Evolutionary conservation across 352 stramenopile genomes (phyloP).

Genomic region (Phytophthora palmivora): DNA sequence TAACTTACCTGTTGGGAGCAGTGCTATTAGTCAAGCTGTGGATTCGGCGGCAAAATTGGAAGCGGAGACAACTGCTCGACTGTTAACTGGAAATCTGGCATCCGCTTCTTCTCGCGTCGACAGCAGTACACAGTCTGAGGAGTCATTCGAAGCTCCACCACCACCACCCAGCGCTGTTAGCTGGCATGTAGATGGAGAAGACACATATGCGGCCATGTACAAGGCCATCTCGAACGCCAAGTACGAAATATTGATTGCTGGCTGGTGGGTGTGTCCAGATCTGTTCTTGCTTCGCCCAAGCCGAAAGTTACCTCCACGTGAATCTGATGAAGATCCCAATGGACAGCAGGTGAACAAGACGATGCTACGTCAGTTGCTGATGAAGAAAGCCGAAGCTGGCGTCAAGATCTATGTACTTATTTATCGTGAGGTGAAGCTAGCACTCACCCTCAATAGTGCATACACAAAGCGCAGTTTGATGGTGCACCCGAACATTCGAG

Average conservation of each 20-base stretch:
- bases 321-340: conserved; percentile 34
- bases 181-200: conserved; percentile 89
- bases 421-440: conserved; percentile 90
- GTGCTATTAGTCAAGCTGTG: conserved; percentile 38
- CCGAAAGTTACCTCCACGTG: conserved; percentile 53
- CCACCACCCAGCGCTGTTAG: conserved; percentile 68
- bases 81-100: conserved; percentile 33
- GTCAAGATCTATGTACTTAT: conserved; percentile 93
- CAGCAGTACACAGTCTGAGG: conserved; percentile 68
- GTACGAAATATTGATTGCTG: conserved; percentile 91
- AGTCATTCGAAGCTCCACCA: conserved; percentile 52
- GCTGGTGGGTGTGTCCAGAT: conserved; percentile 91
- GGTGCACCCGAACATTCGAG: conserved; percentile 88
- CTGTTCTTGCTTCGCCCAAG: conserved; percentile 80
- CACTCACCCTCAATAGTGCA: conserved; percentile 88
- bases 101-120: conserved; percentile 43
- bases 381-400: conserved; percentile 79
- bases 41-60: conserved; percentile 47
- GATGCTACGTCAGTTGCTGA: conserved; percentile 77
- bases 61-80: conserved; percentile 28
- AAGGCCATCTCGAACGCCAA: conserved; percentile 88
- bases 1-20: conserved; percentile 18
- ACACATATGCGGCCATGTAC: conserved; percentile 88
- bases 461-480: conserved; percentile 87
- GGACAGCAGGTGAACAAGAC: conserved; percentile 67